Conservation (phyloP, 2,329 filamentous ascomycete genomes). For the Diaporthe destruens region DNA sequence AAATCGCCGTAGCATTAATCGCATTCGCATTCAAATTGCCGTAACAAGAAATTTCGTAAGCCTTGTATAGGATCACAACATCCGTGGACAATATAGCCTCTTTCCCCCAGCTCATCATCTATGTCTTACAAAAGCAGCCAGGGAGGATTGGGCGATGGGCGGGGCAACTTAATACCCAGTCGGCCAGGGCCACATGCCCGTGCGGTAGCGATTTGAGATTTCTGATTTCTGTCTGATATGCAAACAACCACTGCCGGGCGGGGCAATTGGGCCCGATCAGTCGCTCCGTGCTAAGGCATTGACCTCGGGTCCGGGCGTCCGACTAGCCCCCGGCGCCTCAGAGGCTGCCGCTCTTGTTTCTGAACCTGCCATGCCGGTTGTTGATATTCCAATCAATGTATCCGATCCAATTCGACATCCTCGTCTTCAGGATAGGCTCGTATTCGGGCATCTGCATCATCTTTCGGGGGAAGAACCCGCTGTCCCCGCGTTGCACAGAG, state of each 20-base stretch:
- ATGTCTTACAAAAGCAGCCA: background rate
- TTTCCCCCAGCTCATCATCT: no score
- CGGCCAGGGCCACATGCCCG: background rate
- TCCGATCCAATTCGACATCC: conserved; percentile 49
- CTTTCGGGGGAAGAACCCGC: conserved; percentile 49
- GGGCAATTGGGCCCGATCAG: background rate
- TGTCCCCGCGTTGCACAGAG: conserved; percentile 37
- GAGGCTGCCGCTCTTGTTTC: background rate
- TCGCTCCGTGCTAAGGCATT: background rate
- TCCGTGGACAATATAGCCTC: background rate
- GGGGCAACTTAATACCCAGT: background rate
- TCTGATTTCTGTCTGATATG: background rate
- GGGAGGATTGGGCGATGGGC: background rate
- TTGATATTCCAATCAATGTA: conserved; percentile 47
- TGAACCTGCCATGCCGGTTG: background rate
- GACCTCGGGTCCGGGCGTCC: no score
- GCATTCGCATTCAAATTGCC: conserved; percentile 15
- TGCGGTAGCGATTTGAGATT: background rate
- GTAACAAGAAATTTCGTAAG: background rate
- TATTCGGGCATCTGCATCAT: conserved; percentile 55
- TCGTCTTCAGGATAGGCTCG: conserved; percentile 47
- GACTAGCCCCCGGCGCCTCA: no score
- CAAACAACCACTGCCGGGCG: background rate
- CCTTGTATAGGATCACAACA: background rate
- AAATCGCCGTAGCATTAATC: conserved; percentile 8